A percentile compares a stretch with the other conserved stretches of the same genome.
Conservation (phyloP, 805 yeast species). For the Sugiyamaella chiloensis region DNA sequence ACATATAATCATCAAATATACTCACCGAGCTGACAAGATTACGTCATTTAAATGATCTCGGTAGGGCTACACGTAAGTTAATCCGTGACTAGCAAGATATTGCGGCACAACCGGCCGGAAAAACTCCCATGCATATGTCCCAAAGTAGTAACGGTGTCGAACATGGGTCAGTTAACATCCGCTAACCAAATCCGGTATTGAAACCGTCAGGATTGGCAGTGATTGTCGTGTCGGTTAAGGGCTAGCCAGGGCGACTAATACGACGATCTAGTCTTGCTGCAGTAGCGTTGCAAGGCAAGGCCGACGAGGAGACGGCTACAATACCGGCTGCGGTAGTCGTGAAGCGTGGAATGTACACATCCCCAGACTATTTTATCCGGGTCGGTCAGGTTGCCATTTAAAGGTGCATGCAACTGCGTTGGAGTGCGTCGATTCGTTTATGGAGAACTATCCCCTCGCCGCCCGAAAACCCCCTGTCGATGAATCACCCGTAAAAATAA, state of each 20-base stretch:
- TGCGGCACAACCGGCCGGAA: not conserved
- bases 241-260: no score
- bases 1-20: no score
- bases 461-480: no score
- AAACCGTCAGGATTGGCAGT: slow-evolving; percentile 2
- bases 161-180: not conserved
- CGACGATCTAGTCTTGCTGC: no score
- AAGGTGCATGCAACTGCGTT: not conserved
- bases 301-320: not conserved
- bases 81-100: no score
- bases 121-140: slow-evolving; percentile 1
- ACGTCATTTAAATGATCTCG: no score
- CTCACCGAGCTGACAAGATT: no score
- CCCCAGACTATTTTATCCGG: slow-evolving; percentile 5
- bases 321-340: not conserved
- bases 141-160: not conserved
- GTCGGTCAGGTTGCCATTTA: slow-evolving; percentile 3
- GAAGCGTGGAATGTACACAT: not conserved
- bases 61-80: no score
- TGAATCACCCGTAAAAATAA: no score
- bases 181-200: not conserved
- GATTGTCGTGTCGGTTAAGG: slow-evolving; percentile 2
- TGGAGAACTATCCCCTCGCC: no score
- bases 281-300: no score
- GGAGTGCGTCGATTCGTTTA: not conserved